These are phyloP conservation scores for Lactuca sativa DNA, from an alignment of 129 eudicot genomes.

Conservation along the genomic window DNA sequence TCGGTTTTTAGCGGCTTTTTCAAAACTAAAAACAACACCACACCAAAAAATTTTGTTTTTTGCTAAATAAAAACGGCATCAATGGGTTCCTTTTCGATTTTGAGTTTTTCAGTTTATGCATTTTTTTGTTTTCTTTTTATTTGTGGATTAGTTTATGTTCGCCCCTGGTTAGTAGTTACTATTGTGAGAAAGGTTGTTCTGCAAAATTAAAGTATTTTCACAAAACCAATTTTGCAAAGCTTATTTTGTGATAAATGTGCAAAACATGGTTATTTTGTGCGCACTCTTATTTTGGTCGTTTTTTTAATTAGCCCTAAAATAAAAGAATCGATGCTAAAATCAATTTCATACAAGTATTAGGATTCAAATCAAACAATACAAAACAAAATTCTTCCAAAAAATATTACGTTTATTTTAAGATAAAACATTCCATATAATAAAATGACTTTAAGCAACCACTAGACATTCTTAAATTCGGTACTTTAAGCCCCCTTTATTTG, in stretches of 20 bases:
- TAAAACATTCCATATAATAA: not conserved
- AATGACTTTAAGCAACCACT: constrained; percentile 12
- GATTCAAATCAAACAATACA: not conserved
- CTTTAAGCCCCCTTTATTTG: constrained; percentile 17
- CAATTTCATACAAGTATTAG: not conserved
- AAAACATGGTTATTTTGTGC: not conserved
- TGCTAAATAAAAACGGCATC: no score
- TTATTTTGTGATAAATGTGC: no score
- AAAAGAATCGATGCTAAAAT: no score
- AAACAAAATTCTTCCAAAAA: not conserved
- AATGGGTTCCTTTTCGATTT: no score
- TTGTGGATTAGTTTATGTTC: no score
- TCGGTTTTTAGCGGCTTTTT: no score
- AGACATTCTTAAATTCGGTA: not conserved
- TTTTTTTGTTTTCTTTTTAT: no score
- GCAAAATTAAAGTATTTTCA: not conserved
- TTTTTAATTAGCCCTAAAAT: not conserved
- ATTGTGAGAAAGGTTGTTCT: not conserved
- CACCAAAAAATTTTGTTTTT: no score
- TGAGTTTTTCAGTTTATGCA: no score
- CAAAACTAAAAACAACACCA: no score
- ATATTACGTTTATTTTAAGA: not conserved
- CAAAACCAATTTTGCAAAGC: not conserved
- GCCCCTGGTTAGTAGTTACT: no score
- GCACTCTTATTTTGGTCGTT: not conserved